Conservation (phyloP, 2,329 filamentous ascomycete species). For the Aspergillus sp. region DNA sequence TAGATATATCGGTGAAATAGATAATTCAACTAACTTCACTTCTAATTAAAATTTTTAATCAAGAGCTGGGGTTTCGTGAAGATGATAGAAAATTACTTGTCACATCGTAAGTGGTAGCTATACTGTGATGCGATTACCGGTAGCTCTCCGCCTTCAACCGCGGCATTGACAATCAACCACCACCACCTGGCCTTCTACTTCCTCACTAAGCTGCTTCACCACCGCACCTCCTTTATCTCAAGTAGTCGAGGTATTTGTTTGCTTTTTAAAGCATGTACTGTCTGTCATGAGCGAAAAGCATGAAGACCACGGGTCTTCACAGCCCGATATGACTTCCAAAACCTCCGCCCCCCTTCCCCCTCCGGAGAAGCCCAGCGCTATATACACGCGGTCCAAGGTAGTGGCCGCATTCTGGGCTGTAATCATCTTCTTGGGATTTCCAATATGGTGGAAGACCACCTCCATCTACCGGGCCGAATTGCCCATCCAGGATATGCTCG, state of each 20-base stretch:
- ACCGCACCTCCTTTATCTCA: background rate
- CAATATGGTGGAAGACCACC: constrained; percentile 95
- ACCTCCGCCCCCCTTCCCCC: constrained; percentile 57
- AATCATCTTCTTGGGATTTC: constrained; percentile 77
- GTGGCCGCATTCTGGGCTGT: constrained; percentile 90
- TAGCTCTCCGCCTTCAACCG: constrained; percentile 16
- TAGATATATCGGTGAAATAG: background rate
- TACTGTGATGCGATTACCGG: background rate
- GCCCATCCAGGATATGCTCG: constrained; percentile 80
- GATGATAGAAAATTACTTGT: no score
- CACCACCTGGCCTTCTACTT: constrained; percentile 14
- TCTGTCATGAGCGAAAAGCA: constrained; percentile 32
- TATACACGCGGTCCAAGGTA: constrained; percentile 69
- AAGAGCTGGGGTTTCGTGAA: no score
- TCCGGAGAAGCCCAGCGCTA: constrained; percentile 70
- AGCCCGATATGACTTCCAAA: constrained; percentile 22
- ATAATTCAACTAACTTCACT: background rate
- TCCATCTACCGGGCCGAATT: constrained; percentile 84
- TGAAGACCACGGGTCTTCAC: constrained; percentile 34
- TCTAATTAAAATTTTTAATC: background rate
- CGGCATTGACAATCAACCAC: constrained; percentile 8
- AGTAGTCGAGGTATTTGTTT: background rate
- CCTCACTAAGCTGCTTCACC: background rate
- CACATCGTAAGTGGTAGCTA: background rate
- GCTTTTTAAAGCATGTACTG: constrained; percentile 30